These are phyloP conservation scores for Meripilus lineatus DNA, from an alignment of 1,284 basidiomycete species.

Conservation along the genomic window DNA sequence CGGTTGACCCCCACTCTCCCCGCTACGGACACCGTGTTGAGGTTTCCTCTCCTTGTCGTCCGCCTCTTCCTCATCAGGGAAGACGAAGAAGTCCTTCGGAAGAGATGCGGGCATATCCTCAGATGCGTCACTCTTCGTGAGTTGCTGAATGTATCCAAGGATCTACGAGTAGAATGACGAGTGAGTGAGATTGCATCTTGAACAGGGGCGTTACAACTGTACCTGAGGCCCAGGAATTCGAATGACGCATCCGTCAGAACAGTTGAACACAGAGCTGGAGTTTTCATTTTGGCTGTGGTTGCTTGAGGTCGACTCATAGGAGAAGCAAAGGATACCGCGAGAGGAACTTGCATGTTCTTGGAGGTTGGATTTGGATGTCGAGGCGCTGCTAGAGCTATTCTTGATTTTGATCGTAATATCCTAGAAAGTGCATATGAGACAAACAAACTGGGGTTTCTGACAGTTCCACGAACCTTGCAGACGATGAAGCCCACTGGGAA, in stretches of 20 bases:
- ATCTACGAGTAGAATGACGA: constrained; percentile 5
- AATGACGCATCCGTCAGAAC: constrained; percentile 3
- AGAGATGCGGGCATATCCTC: constrained; percentile 2
- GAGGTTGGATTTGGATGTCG: neutral
- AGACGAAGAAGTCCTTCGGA: constrained; percentile 6
- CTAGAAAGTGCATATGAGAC: neutral
- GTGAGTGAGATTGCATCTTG: no score
- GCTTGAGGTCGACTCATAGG: constrained; percentile 2
- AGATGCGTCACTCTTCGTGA: constrained; percentile 2
- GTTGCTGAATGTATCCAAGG: constrained; percentile 7
- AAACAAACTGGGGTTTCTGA: neutral
- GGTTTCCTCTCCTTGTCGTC: no score
- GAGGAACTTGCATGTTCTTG: neutral
- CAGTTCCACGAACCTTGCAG: constrained; percentile 5
- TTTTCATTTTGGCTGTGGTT: neutral
- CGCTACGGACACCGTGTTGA: no score
- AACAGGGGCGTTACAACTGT: neutral
- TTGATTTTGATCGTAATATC: constrained; percentile 6
- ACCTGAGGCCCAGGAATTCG: constrained; percentile 7
- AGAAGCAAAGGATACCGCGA: constrained; percentile 3
- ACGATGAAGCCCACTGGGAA: constrained; percentile 3
- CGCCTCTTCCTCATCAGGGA: no score
- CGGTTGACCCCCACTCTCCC: no score
- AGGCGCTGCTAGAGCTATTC: neutral
- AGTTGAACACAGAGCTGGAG: neutral